Evolutionary conservation across 1,139 yeast genomes (phyloP).

Genomic region (Saccharomyces hybrid): DNA sequence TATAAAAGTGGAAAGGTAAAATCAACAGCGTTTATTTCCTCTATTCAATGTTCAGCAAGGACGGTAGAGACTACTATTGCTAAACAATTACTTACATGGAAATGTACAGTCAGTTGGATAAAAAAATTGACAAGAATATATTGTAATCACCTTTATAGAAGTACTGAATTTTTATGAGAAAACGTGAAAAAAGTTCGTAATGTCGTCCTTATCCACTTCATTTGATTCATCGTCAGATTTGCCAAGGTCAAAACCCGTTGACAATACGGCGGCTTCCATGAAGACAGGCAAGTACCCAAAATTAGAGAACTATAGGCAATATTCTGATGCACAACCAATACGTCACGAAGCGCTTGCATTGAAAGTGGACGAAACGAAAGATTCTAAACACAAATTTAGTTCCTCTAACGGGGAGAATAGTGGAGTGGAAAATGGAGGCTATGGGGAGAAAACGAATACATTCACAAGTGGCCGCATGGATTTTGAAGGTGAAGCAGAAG

Average conservation of each 20-base stretch:
- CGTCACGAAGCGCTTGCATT: background rate
- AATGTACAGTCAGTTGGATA: background rate
- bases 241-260: slow-evolving; percentile 20
- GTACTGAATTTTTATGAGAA: background rate
- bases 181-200: background rate
- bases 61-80: background rate
- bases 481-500: slow-evolving; percentile 5
- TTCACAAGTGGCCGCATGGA: background rate
- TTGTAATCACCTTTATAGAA: background rate
- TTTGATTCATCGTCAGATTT: slow-evolving; percentile 8
- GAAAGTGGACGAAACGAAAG: background rate
- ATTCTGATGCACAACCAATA: slow-evolving; percentile 31
- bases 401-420: background rate
- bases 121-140: background rate
- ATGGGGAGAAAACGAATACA: background rate
- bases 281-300: slow-evolving; percentile 37
- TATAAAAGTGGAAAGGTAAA: background rate
- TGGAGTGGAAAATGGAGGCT: background rate
- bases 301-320: slow-evolving; percentile 51
- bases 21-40: background rate
- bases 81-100: background rate
- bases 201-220: background rate
- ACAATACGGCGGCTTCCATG: slow-evolving; percentile 30
- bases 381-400: background rate
- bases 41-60: background rate